phyloP scores from a whole-genome alignment of 2,329 filamentous ascomycete genomes.

The Penicillium capsulatum region DNA sequence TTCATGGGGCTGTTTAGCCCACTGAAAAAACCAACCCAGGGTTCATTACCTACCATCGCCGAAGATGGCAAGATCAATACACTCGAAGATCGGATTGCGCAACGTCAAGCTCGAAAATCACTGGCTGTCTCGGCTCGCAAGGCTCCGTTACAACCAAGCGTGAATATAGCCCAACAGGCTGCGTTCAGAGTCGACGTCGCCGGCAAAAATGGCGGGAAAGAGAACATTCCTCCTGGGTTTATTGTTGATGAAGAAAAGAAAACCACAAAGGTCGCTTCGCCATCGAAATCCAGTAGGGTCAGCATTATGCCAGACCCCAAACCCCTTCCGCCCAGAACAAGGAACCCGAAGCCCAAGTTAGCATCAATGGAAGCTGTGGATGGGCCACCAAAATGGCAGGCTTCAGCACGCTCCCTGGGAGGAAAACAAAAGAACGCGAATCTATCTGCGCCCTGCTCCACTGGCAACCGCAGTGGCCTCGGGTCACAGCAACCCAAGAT shows the following conservation, averaged over 20 bases:
- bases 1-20: constrained; percentile 46
- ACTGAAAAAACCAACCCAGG: constrained; percentile 26
- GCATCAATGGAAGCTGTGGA: neutral
- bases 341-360: too few relatives aligned
- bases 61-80: constrained; percentile 28
- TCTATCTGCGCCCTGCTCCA: neutral
- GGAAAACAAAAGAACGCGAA: constrained; percentile 14
- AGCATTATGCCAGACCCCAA: constrained; percentile 7
- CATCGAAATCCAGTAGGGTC: neutral
- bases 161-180: constrained; percentile 39
- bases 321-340: constrained; percentile 3
- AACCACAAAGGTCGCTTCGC: neutral
- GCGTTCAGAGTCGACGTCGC: constrained; percentile 44
- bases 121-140: constrained; percentile 27
- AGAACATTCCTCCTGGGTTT: constrained; percentile 56
- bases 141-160: constrained; percentile 47
- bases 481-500: neutral
- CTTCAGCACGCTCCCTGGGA: constrained; percentile 5
- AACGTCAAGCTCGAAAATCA: constrained; percentile 27
- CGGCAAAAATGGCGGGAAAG: constrained; percentile 57
- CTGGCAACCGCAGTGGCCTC: neutral
- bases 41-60: constrained; percentile 1
- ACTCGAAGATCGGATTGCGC: constrained; percentile 35
- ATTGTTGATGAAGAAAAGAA: constrained; percentile 17
- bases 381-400: constrained; percentile 1